A percentile compares a stretch with the other conserved stretches of the same genome.
These are phyloP conservation scores for Amanita exitialis DNA, from an alignment of 768 basidiomycete genomes.

Conservation along the genomic window DNA sequence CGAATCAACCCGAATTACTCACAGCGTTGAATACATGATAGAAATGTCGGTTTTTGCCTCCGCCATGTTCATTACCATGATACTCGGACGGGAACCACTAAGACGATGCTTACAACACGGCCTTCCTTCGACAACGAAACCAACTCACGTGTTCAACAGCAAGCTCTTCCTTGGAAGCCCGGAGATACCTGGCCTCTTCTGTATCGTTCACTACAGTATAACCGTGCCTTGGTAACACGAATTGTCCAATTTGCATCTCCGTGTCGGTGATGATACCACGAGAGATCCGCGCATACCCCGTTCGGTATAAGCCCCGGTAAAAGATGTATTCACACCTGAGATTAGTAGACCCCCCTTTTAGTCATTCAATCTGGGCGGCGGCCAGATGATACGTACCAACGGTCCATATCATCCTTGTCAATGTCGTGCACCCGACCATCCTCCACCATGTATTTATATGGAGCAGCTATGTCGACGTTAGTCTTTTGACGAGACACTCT, in stretches of 20 bases:
- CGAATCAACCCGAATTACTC: constrained; percentile 14
- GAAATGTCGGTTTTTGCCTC: constrained; percentile 60
- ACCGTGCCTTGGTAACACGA: constrained; percentile 59
- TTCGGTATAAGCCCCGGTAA: constrained; percentile 72
- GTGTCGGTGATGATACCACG: constrained; percentile 84
- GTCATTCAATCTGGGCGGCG: neutral
- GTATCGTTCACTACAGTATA: constrained; percentile 45
- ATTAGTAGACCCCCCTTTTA: neutral
- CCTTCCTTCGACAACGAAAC: neutral
- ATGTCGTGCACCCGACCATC: constrained; percentile 78
- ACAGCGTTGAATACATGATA: constrained; percentile 75
- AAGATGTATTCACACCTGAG: constrained; percentile 86
- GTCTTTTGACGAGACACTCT: neutral
- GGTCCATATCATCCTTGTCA: constrained; percentile 58
- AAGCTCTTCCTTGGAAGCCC: constrained; percentile 56
- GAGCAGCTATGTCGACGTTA: constrained; percentile 38
- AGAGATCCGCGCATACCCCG: constrained; percentile 75
- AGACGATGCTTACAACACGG: neutral
- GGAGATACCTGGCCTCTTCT: constrained; percentile 52
- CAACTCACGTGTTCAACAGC: constrained; percentile 50
- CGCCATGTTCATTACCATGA: constrained; percentile 39
- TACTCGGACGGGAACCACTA: constrained; percentile 77
- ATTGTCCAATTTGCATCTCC: constrained; percentile 83
- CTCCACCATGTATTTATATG: constrained; percentile 66
- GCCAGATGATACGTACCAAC: constrained; percentile 44